These are phyloP conservation scores for Pythium aristosporum DNA, from an alignment of 352 stramenopile species.

Conservation along the genomic window DNA sequence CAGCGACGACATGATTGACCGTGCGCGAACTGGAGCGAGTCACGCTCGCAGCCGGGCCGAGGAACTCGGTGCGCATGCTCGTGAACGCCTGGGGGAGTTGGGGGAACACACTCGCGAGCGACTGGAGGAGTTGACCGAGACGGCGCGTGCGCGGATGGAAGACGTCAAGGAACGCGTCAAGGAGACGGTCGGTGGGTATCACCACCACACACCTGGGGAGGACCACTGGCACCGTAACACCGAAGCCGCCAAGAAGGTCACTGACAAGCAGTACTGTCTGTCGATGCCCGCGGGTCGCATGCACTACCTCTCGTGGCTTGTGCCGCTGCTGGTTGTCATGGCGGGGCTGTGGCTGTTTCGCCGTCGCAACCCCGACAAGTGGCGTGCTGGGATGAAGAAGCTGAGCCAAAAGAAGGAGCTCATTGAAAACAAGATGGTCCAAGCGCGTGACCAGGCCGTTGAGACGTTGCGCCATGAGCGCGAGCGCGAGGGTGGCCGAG, in stretches of 20 bases:
- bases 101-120: slow-evolving; percentile 37
- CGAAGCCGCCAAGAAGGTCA: slow-evolving; percentile 45
- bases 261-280: slow-evolving; percentile 53
- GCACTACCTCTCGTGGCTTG: slow-evolving; percentile 41
- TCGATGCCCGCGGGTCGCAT: slow-evolving; percentile 41
- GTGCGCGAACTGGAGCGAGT: neutral
- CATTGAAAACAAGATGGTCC: slow-evolving; percentile 46
- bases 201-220: slow-evolving; percentile 28
- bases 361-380: slow-evolving; percentile 68
- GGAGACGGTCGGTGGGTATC: slow-evolving; percentile 36
- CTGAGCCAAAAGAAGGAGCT: slow-evolving; percentile 44
- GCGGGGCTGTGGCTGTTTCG: slow-evolving; percentile 43
- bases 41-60: slow-evolving; percentile 23
- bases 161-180: slow-evolving; percentile 53
- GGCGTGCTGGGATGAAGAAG: slow-evolving; percentile 53
- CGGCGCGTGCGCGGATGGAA: slow-evolving; percentile 29
- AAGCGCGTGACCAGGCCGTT: slow-evolving; percentile 39
- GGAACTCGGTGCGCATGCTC: slow-evolving; percentile 25
- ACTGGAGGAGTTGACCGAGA: slow-evolving; percentile 33
- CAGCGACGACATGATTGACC: slow-evolving; percentile 24
- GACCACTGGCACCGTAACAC: slow-evolving; percentile 59
- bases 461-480: slow-evolving; percentile 37
- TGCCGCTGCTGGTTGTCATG: slow-evolving; percentile 39
- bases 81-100: slow-evolving; percentile 27
- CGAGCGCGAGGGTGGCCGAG: slow-evolving; percentile 12